These are phyloP conservation scores for Colletotrichum eremochloae DNA, from an alignment of 2,329 filamentous ascomycete genomes.

Conservation along the genomic window DNA sequence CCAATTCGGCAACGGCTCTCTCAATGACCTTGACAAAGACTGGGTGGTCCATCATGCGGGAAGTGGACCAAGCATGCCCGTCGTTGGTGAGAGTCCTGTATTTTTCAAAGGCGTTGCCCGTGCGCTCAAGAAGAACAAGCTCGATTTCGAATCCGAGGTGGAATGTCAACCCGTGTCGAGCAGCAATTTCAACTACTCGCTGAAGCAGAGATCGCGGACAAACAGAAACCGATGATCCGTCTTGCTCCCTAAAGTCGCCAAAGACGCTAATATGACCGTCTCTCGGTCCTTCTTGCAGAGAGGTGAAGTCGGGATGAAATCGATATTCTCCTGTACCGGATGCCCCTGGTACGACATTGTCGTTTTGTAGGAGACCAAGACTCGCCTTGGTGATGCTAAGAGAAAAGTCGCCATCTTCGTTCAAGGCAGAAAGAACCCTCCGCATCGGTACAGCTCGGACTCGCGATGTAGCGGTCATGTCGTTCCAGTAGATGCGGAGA, in stretches of 20 bases:
- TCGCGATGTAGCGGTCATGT: conserved; percentile 79
- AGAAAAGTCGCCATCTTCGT: conserved; percentile 57
- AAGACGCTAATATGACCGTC: conserved; percentile 75
- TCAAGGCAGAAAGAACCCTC: conserved; percentile 63
- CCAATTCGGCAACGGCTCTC: conserved; percentile 73
- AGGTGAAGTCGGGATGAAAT: conserved; percentile 75
- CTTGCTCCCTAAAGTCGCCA: conserved; percentile 72
- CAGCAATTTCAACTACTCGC: conserved; percentile 64
- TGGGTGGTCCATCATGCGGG: conserved; percentile 72
- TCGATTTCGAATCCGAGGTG: conserved; percentile 87
- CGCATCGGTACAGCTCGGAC: conserved; percentile 76
- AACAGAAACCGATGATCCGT: conserved; percentile 62
- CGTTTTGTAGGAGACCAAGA: conserved; percentile 77
- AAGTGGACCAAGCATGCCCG: conserved; percentile 79
- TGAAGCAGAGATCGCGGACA: conserved; percentile 78
- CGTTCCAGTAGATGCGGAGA: conserved; percentile 81
- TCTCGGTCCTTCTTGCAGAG: conserved; percentile 70
- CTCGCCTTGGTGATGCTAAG: conserved; percentile 75
- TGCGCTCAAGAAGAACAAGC: conserved; percentile 75
- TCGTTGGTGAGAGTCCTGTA: conserved; percentile 64
- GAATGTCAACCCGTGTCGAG: conserved; percentile 67
- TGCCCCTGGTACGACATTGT: conserved; percentile 66
- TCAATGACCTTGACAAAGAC: conserved; percentile 70
- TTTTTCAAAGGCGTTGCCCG: conserved; percentile 48
- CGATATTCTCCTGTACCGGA: conserved; percentile 74